phyloP scores from a whole-genome alignment of 257 asterid genomes.

The Sherardia arvensis region DNA sequence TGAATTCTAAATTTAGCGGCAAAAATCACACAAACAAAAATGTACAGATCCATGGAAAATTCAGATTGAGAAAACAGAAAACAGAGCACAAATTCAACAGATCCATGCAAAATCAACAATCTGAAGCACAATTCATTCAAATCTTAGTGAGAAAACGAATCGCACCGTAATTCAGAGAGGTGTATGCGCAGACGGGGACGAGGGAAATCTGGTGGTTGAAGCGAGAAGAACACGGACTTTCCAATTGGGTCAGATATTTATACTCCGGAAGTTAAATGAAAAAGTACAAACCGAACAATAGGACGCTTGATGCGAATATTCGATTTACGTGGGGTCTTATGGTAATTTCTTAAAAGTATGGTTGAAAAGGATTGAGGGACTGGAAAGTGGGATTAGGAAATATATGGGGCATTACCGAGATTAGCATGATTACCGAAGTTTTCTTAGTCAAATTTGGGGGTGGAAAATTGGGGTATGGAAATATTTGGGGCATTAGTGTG shows the following conservation, averaged over 20 bases:
- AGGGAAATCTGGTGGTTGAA: conserved; percentile 1
- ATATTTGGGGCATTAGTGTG: too few species aligned
- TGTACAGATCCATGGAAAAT: background rate
- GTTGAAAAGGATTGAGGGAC: background rate
- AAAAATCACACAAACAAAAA: background rate
- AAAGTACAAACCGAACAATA: background rate
- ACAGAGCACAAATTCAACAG: background rate
- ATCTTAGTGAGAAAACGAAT: background rate
- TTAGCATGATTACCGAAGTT: background rate
- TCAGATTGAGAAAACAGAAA: too few species aligned
- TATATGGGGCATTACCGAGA: background rate
- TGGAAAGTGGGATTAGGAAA: background rate
- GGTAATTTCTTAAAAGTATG: background rate
- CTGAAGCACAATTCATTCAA: background rate
- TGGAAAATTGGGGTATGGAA: too few species aligned
- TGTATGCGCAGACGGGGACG: too few species aligned
- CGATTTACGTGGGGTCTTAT: background rate
- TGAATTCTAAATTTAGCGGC: background rate
- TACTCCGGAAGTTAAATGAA: background rate
- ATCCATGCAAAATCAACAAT: background rate
- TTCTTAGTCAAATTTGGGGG: too few species aligned
- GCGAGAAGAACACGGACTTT: background rate
- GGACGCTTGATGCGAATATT: conserved; percentile 6
- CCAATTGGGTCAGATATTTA: background rate
- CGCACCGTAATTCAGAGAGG: background rate